Evolutionary conservation across 176 grass and related monocot genomes (phyloP).

Genomic region (Ensete glaucum): DNA sequence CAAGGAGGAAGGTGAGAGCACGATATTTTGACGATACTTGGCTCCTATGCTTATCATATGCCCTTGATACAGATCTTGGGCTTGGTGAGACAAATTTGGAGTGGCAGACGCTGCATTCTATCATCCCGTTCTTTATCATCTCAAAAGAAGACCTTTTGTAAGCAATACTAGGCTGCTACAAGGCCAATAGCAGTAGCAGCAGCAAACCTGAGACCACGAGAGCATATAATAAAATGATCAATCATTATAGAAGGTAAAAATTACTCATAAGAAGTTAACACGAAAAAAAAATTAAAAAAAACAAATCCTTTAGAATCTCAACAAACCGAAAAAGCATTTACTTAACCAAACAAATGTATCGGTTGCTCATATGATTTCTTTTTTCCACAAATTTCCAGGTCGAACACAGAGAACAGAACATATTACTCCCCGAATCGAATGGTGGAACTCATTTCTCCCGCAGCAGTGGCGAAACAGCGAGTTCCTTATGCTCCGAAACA

Average conservation of each 20-base stretch:
- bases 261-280: no score
- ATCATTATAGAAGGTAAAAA: background rate
- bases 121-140: constrained; percentile 13
- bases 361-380: background rate
- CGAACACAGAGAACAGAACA: background rate
- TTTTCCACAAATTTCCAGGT: background rate
- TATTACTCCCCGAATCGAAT: no score
- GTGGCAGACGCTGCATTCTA: constrained; percentile 12
- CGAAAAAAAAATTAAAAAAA: no score
- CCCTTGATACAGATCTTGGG: constrained; percentile 9
- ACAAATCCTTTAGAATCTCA: no score
- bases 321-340: no score
- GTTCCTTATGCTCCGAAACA: background rate
- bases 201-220: background rate
- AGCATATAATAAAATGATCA: background rate
- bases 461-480: no score
- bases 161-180: background rate
- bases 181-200: background rate
- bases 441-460: no score
- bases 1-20: constrained; percentile 16
- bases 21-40: constrained; percentile 10
- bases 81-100: constrained; percentile 11
- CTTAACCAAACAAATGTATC: background rate
- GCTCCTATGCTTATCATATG: constrained; percentile 16
- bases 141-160: background rate